phyloP scores from a whole-genome alignment of 441 rosid species.

The Kokia cookei region DNA sequence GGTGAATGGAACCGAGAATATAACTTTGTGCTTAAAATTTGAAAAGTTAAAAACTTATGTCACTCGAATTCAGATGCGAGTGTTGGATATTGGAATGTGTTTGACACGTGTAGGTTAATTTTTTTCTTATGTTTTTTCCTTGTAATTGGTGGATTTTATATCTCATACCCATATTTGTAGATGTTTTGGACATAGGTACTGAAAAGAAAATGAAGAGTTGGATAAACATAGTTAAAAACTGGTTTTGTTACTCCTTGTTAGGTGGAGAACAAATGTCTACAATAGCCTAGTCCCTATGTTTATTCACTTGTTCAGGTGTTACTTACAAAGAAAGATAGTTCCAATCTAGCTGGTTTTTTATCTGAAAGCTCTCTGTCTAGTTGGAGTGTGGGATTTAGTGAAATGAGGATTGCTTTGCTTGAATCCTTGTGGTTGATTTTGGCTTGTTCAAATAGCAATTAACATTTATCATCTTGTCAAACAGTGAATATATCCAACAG shows the following conservation, averaged over 20 bases:
- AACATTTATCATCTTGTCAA: neutral
- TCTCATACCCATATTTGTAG: neutral
- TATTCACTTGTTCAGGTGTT: neutral
- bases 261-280: neutral
- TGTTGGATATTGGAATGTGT: neutral
- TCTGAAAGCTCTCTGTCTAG: neutral
- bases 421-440: neutral
- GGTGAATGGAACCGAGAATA: neutral
- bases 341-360: neutral
- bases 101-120: neutral
- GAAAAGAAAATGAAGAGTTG: neutral
- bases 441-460: neutral
- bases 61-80: neutral
- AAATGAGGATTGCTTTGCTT: neutral
- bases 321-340: neutral
- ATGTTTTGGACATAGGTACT: neutral
- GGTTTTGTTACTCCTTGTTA: neutral
- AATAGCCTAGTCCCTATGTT: neutral
- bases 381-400: neutral
- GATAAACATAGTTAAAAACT: neutral
- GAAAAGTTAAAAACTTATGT: neutral
- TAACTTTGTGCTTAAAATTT: neutral
- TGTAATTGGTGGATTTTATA: neutral
- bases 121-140: neutral
- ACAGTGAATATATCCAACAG: neutral